These are phyloP conservation scores for Phytophthora europaea DNA, from an alignment of 352 stramenopile species.

Conservation along the genomic window DNA sequence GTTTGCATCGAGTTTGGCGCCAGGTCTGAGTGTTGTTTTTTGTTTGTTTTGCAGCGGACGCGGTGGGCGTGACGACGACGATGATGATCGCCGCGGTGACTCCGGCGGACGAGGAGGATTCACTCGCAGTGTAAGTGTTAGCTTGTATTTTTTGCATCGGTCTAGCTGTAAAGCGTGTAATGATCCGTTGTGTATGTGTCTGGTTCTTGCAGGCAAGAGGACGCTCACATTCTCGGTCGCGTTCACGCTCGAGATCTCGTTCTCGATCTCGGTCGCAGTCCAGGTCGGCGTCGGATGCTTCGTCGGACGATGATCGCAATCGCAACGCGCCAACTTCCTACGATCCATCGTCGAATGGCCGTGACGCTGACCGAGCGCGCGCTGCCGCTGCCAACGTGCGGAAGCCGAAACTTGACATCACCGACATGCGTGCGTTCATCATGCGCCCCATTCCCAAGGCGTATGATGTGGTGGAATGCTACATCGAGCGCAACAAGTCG, in stretches of 20 bases:
- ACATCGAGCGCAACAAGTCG: conserved; percentile 94
- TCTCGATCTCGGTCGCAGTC: conserved; percentile 64
- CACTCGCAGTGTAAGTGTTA: conserved; percentile 53
- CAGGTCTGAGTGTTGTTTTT: background rate
- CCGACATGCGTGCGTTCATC: conserved; percentile 84
- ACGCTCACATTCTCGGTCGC: conserved; percentile 52
- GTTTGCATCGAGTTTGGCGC: background rate
- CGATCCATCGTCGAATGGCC: conserved; percentile 46
- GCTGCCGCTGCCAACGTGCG: conserved; percentile 44
- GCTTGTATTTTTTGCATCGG: background rate
- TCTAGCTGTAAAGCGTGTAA: background rate
- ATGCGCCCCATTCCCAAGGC: conserved; percentile 87
- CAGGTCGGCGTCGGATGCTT: conserved; percentile 68
- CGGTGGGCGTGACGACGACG: conserved; percentile 63
- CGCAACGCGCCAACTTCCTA: conserved; percentile 72
- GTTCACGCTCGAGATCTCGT: conserved; percentile 55
- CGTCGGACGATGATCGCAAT: conserved; percentile 74
- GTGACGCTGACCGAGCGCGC: conserved; percentile 40
- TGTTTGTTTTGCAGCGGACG: conserved; percentile 25
- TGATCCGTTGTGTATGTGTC: conserved; percentile 13
- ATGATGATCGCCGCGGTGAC: conserved; percentile 51
- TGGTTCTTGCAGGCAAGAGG: conserved; percentile 42
- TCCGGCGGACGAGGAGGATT: conserved; percentile 24
- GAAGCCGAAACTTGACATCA: conserved; percentile 86
- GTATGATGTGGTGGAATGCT: conserved; percentile 95